Conservation (phyloP, 148 eudicot species). For the Suaeda aralocaspica region DNA sequence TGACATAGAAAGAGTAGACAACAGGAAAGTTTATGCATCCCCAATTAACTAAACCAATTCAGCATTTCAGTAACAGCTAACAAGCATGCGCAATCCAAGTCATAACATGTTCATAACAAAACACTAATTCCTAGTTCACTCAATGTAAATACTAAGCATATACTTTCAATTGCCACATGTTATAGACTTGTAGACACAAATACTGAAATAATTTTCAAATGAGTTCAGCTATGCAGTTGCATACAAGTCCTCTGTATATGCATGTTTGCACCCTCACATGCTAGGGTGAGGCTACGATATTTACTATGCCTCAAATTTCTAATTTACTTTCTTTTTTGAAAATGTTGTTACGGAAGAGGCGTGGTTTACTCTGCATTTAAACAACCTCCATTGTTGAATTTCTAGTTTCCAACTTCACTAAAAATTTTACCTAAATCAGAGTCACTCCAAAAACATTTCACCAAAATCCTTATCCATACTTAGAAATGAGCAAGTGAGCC, state of each 20-base stretch:
- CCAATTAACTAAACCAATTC: background rate
- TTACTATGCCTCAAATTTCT: background rate
- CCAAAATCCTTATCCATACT: background rate
- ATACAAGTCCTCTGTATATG: background rate
- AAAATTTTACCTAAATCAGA: too few species aligned
- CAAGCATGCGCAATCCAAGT: background rate
- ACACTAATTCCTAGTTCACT: background rate
- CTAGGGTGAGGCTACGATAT: background rate
- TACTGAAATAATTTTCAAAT: background rate
- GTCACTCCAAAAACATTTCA: background rate
- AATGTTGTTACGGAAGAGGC: background rate
- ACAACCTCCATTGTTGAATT: background rate
- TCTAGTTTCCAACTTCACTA: background rate
- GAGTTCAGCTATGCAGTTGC: background rate
- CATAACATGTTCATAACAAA: background rate
- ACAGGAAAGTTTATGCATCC: background rate
- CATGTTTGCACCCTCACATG: slow-evolving; percentile 1
- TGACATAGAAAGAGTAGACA: background rate
- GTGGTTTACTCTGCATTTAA: background rate
- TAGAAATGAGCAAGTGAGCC: background rate
- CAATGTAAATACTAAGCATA: background rate
- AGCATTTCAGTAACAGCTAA: background rate
- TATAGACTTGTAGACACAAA: background rate
- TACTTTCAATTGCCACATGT: background rate
- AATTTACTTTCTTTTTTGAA: background rate